A percentile compares a stretch with the other conserved stretches of the same genome.
Evolutionary conservation across 192 early-diverging fungal species (phyloP).

Genomic region (Coemansia sp.): DNA sequence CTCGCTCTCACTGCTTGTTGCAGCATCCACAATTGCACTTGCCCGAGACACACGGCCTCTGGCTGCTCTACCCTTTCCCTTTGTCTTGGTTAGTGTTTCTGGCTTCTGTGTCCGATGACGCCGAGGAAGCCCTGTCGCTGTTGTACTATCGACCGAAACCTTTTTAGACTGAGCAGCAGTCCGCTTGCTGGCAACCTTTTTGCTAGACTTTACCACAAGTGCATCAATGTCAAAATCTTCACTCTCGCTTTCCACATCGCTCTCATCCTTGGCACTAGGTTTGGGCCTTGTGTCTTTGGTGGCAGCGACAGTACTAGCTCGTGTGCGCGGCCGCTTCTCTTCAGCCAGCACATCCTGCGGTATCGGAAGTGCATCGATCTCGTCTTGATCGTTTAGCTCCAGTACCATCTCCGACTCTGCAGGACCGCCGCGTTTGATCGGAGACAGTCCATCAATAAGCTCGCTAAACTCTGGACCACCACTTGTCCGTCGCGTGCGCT

Average conservation of each 20-base stretch:
- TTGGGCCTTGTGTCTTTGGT: neutral
- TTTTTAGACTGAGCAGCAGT: neutral
- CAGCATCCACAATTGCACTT: neutral
- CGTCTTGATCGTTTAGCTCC: neutral
- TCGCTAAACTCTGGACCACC: constrained; percentile 19
- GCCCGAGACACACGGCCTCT: neutral
- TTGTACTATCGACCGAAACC: neutral
- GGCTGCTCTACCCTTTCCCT: neutral
- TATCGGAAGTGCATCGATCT: neutral
- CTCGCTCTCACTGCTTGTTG: neutral
- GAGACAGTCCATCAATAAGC: constrained; percentile 37
- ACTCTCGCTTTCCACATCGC: constrained; percentile 10
- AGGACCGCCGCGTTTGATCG: constrained; percentile 21
- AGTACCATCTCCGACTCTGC: neutral
- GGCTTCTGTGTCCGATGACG: neutral
- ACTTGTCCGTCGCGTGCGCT: neutral
- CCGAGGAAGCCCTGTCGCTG: neutral
- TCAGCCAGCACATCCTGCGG: neutral
- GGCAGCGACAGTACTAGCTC: neutral
- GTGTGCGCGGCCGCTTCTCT: neutral
- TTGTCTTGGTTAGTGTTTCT: neutral
- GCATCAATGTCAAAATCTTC: constrained; percentile 13
- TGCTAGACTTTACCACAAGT: constrained; percentile 6
- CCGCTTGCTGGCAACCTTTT: neutral
- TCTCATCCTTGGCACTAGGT: neutral